Evolutionary conservation across 352 stramenopile genomes (phyloP), one percentile per base, ranked within the genome.

Genomic region (Globisporangium lucens): DNA sequence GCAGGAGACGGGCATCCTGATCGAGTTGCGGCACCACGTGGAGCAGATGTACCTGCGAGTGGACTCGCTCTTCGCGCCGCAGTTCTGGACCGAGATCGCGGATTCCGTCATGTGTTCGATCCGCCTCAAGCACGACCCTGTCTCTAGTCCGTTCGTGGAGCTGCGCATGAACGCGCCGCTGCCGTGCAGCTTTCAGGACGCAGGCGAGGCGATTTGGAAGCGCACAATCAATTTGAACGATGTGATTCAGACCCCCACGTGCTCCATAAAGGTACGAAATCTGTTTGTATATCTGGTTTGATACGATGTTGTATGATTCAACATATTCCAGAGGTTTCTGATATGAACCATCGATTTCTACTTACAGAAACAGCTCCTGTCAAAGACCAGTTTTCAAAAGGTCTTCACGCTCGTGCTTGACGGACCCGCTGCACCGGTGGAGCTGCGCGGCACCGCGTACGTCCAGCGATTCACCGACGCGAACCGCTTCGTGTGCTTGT

Each of bases 191-290:
- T 27, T 30, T 1, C 24, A 46, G 2, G 7, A 52, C 1, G 41
- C 27, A 5, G 58, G 22, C 0, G 15, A 41, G 6, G 22, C 38
- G 13, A 7, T 64, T 4, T 64, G 58, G 58, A 41, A 24, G 0
- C 41, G 22, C 13, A 8, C 22, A 8, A 36, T 56, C 6, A 15
- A 47, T 29, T 47, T 35, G 38, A 71, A n/a, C 47, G 56, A 24
- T 60, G 33, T 49, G 73, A 82, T 38, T 56, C 65, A 47, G 71
- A 75, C 38, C 30, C 65, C 22, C 55, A 35, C 53, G 15, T 56
- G 22, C 6, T 64, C 29, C 41, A 9, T 64, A 1, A 17, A 64
- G 58, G 58, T 63, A 29, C 2, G 36, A 7, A 13, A 24, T 24
- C 24, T 24, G 24, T 24, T 24, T 24, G 35, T 13, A 24, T 2